Percentiles rank a stretch among this genome's conserved stretches.
phyloP scores from a whole-genome alignment of 371 early-diverging fungal species.

The Mucor mucedo region DNA sequence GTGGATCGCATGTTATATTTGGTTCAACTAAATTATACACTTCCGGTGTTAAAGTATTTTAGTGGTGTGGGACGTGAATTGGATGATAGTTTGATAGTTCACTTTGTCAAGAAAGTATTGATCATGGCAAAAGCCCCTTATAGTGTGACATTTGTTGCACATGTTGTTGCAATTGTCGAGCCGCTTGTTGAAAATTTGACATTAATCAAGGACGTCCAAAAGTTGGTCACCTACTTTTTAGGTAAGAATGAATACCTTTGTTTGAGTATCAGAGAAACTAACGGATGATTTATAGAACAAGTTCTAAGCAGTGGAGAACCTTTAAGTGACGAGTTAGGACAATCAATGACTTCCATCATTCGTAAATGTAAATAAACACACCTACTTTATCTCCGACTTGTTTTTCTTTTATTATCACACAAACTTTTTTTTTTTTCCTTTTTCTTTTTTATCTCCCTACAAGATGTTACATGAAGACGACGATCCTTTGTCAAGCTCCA shows the following conservation, averaged over 20 bases:
- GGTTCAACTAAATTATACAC: constrained; percentile 63
- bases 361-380: constrained; percentile 1
- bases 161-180: constrained; percentile 53
- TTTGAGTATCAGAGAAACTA: not conserved
- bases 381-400: constrained; percentile 10
- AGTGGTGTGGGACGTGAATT: constrained; percentile 47
- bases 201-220: constrained; percentile 40
- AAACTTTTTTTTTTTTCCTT: constrained; percentile 13
- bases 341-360: constrained; percentile 1
- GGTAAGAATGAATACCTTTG: constrained; percentile 31
- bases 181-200: constrained; percentile 48
- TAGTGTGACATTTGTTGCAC: constrained; percentile 48
- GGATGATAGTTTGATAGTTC: constrained; percentile 63
- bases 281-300: not conserved
- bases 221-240: constrained; percentile 44
- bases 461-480: constrained; percentile 39
- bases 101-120: constrained; percentile 60
- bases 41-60: constrained; percentile 65
- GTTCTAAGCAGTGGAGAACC: not conserved
- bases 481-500: constrained; percentile 36
- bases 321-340: not conserved
- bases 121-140: constrained; percentile 57
- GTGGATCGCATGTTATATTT: constrained; percentile 69
- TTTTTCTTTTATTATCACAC: constrained; percentile 6
- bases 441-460: constrained; percentile 3